Evolutionary conservation across 192 early-diverging fungal genomes (phyloP).

Genomic region (Coemansia sp.): DNA sequence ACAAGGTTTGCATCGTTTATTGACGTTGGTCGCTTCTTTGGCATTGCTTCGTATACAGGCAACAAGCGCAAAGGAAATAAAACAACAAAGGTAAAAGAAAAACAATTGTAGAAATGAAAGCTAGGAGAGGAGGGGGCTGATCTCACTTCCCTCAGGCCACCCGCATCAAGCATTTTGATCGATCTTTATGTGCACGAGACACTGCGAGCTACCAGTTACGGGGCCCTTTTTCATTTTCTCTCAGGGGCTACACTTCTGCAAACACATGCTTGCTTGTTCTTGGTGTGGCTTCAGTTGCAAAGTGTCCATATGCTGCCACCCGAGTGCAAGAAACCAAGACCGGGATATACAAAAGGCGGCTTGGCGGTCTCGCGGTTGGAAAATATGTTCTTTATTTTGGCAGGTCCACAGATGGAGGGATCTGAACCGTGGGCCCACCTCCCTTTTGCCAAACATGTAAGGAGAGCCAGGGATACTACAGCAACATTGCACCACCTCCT

Average conservation of each 20-base stretch:
- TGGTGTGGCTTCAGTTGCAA: neutral
- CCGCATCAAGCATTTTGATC: too few relatives aligned
- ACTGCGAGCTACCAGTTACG: neutral
- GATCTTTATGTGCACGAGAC: neutral
- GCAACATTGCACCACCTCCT: too few relatives aligned
- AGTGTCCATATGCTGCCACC: too few relatives aligned
- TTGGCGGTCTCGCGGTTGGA: too few relatives aligned
- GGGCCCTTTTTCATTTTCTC: neutral
- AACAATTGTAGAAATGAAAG: neutral
- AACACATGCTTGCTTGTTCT: neutral
- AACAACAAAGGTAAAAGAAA: neutral
- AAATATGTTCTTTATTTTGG: too few relatives aligned
- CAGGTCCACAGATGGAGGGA: too few relatives aligned
- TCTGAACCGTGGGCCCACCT: too few relatives aligned
- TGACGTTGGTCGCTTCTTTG: neutral
- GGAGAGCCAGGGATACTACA: too few relatives aligned
- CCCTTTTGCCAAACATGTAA: too few relatives aligned
- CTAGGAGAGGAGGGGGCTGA: neutral
- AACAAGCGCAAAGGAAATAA: neutral
- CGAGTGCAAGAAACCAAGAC: too few relatives aligned
- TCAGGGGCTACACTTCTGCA: too few relatives aligned
- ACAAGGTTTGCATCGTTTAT: conserved; percentile 20
- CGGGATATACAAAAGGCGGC: too few relatives aligned
- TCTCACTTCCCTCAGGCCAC: neutral
- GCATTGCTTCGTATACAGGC: neutral